phyloP scores from a whole-genome alignment of 305 asterid genomes.

The Fraxinus baroniana region DNA sequence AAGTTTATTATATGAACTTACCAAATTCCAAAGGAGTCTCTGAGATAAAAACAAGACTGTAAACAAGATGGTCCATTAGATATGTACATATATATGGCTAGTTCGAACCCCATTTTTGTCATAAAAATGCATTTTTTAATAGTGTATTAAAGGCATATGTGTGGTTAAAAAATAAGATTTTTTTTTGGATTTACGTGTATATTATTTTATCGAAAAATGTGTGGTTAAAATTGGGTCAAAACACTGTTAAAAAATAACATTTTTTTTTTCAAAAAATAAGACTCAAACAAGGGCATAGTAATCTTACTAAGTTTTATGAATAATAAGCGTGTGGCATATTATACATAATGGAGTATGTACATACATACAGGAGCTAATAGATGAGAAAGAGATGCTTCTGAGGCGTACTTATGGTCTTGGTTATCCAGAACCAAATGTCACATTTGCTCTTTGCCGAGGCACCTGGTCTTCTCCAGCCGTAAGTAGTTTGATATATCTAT shows the following conservation, averaged over 20 bases:
- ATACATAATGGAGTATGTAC: not conserved
- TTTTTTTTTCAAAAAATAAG: too few species aligned
- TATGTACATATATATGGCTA: not conserved
- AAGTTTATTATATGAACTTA: not conserved
- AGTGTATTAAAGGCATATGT: too few species aligned
- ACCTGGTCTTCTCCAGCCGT: constrained; percentile 97
- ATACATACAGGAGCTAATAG: constrained; percentile 41
- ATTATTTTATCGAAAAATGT: too few species aligned
- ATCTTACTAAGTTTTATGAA: not conserved
- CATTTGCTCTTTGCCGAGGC: constrained; percentile 88
- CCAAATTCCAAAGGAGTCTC: constrained; percentile 1
- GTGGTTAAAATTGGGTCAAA: too few species aligned
- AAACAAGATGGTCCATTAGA: not conserved
- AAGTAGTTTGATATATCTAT: constrained; percentile 29
- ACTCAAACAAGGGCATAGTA: not conserved
- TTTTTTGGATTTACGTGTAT: too few species aligned
- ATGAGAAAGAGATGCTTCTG: constrained; percentile 67
- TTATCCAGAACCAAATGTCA: constrained; percentile 89
- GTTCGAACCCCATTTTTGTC: too few species aligned
- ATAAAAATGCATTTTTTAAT: too few species aligned
- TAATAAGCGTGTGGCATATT: not conserved
- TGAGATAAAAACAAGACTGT: not conserved
- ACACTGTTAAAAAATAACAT: too few species aligned
- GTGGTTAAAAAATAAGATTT: too few species aligned
- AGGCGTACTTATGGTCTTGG: constrained; percentile 77